Conservation (phyloP, 331 rosid species). For the Phaseolus coccineus region DNA sequence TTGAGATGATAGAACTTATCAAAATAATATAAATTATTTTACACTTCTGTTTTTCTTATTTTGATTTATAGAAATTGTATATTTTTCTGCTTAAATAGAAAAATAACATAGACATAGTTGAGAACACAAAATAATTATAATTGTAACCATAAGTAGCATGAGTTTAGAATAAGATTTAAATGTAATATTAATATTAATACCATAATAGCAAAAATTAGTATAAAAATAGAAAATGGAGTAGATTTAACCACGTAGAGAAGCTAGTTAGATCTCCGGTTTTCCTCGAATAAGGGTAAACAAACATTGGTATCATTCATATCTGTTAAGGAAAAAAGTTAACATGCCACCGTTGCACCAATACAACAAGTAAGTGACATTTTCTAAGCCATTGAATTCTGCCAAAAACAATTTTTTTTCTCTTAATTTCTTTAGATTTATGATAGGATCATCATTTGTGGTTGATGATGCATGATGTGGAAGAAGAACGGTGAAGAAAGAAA, state of each 20-base stretch:
- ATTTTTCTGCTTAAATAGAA: too few relatives aligned
- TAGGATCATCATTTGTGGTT: constrained; percentile 32
- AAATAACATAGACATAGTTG: not conserved
- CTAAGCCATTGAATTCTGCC: constrained; percentile 41
- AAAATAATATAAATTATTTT: too few relatives aligned
- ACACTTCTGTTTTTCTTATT: too few relatives aligned
- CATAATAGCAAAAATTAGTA: constrained; percentile 1
- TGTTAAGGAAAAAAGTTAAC: constrained; percentile 22
- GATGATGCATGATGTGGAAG: not conserved
- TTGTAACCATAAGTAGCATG: not conserved
- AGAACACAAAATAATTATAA: not conserved
- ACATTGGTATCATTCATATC: constrained; percentile 27
- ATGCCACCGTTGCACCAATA: constrained; percentile 44
- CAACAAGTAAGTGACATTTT: constrained; percentile 44
- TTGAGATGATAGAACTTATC: too few relatives aligned
- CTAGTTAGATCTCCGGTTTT: constrained; percentile 47
- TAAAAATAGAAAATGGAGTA: constrained; percentile 41
- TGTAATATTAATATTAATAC: not conserved
- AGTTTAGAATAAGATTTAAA: not conserved
- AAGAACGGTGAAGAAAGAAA: not conserved
- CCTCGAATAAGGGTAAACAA: constrained; percentile 43
- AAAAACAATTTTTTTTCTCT: constrained; percentile 26
- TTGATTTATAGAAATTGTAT: too few relatives aligned
- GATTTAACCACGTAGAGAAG: constrained; percentile 41
- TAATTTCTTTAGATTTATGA: constrained; percentile 24